Conservation (phyloP, 192 early-diverging fungal genomes). For the Coemansia sp. region DNA sequence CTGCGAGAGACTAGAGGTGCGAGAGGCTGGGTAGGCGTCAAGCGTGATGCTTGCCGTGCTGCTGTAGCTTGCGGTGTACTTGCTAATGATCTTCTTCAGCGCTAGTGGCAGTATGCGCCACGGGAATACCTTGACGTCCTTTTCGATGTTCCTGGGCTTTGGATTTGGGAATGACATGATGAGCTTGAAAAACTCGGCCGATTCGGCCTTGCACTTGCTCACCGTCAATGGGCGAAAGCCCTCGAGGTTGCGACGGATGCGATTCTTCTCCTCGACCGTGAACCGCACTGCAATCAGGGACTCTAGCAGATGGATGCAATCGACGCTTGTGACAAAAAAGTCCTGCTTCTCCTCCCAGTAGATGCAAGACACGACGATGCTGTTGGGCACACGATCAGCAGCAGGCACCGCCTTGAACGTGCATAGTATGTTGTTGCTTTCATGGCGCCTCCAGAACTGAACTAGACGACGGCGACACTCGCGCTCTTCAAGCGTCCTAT, state of each 20-base stretch:
- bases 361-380: conserved; percentile 76
- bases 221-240: conserved; percentile 75
- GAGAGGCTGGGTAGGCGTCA: conserved; percentile 23
- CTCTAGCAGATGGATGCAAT: conserved; percentile 75
- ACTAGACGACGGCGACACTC: conserved; percentile 64
- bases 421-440: conserved; percentile 63
- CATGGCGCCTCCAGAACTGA: conserved; percentile 72
- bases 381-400: conserved; percentile 59
- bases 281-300: conserved; percentile 71
- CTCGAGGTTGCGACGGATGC: conserved; percentile 83
- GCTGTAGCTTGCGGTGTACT: conserved; percentile 59
- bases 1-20: conserved; percentile 18
- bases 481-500: conserved; percentile 64
- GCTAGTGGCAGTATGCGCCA: conserved; percentile 72
- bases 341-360: conserved; percentile 73
- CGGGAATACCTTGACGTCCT: conserved; percentile 84
- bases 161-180: conserved; percentile 83
- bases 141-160: conserved; percentile 83
- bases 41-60: conserved; percentile 29
- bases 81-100: conserved; percentile 75
- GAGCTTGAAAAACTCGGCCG: conserved; percentile 73
- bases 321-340: conserved; percentile 77
- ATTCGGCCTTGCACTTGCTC: conserved; percentile 74
- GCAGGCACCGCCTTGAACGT: conserved; percentile 62
- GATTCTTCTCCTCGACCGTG: conserved; percentile 82